Evolutionary conservation across 345 rosid species (phyloP).

Genomic region (Citrus trifoliata): DNA sequence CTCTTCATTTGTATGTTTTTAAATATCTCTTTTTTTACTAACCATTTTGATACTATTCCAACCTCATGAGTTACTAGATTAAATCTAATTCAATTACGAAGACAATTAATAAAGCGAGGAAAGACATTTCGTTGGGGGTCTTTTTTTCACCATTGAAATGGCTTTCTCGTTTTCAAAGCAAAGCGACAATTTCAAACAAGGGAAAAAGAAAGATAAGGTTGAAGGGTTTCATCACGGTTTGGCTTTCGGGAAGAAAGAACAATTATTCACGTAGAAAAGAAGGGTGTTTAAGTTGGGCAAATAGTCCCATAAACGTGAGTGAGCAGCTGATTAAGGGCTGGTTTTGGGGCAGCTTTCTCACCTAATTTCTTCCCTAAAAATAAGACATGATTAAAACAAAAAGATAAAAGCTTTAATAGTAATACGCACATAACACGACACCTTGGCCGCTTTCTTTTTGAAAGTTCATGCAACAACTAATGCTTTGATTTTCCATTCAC

Average conservation of each 20-base stretch:
- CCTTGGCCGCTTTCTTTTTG: background rate
- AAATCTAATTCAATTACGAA: too few species aligned
- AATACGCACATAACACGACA: background rate
- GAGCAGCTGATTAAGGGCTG: conserved; percentile 1
- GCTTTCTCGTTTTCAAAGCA: conserved; percentile 2
- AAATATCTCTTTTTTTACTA: too few species aligned
- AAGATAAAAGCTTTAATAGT: background rate
- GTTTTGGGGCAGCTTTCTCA: conserved; percentile 10
- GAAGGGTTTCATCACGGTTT: conserved; percentile 28
- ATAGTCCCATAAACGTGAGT: conserved; percentile 18
- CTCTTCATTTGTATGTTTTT: too few species aligned
- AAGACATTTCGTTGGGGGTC: conserved; percentile 1
- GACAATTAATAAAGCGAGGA: background rate
- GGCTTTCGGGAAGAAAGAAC: conserved; percentile 46
- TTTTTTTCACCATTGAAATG: conserved; percentile 14
- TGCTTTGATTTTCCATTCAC: background rate
- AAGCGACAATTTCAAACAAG: background rate
- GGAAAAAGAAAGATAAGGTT: background rate
- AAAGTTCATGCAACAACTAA: background rate
- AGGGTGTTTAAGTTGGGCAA: conserved; percentile 23
- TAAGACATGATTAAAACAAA: conserved; percentile 22
- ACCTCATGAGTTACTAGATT: background rate
- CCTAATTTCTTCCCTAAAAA: conserved; percentile 23
- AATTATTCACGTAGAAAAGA: conserved; percentile 41
- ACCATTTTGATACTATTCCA: background rate